Base-by-base conservation (phyloP, 306 rosid species). In the Vicia villosa region DNA sequence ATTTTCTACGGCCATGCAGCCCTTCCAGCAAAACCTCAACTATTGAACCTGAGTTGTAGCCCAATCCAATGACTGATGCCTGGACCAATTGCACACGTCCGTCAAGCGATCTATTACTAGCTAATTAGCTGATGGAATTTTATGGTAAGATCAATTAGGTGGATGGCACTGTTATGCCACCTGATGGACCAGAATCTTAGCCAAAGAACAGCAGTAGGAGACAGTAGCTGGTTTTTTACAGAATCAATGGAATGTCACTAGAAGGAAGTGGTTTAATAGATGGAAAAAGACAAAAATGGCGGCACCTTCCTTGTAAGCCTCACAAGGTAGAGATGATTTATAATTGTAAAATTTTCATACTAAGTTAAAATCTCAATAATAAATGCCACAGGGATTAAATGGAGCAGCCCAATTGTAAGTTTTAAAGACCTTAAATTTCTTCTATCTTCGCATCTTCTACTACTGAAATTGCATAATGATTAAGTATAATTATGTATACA, bases 171-270 rank as follows among this genome's bases (percentile, higher is more conserved):
- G 32, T 93, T 15, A 74, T 88, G 87, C 86, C 97, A 52, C 98
- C 98, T 6, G 98, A 88, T 78, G 97, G 98, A 32, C 97, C 98
- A 0, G 97, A 86, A 13, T 81, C 86, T n/a, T 93, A 96, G 97
- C 92, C 89, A 4, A 80, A 74, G 79, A 84, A 76, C 68, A 74
- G 45, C 32, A 90, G 88, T 66, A 86, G 79, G 67, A 86, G 55
- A 34, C 97, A 90, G 20, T 90, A 97, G 98, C 61, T 93, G 15
- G 90, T 90, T 5, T 93, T 93, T 76, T 90, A 93, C 71, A 81
- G 88, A 86, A 72, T 90, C 56, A 69, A 85, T 61, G 83, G 81
- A 65, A 77, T 90, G 90, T 79, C 87, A 37, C 63, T 90, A 56
- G 83, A 81, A 82, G 97, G 98, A 62, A 66, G 83, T n/a, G 98